phyloP scores from a whole-genome alignment of 2,329 filamentous ascomycete genomes.

The Pyricularia pennisetigena region DNA sequence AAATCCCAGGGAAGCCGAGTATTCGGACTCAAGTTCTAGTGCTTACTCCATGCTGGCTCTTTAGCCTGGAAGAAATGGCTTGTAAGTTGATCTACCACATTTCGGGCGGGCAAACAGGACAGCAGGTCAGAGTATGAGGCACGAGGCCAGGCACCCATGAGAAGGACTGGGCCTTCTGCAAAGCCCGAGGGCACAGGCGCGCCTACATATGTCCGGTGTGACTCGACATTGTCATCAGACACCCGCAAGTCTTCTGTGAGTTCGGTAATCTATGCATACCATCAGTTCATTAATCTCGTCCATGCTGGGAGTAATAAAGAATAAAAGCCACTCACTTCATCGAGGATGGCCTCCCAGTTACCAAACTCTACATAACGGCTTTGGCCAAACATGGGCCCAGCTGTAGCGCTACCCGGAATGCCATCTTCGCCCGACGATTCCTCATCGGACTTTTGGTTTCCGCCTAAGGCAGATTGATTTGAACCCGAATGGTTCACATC shows the following conservation, averaged over 20 bases:
- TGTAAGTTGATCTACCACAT: constrained; percentile 13
- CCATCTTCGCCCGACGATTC: background rate
- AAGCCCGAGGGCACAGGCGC: constrained; percentile 9
- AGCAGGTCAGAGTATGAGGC: constrained; percentile 10
- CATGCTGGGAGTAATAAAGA: background rate
- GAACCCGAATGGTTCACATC: background rate
- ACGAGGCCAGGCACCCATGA: constrained; percentile 11
- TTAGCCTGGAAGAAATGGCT: constrained; percentile 16
- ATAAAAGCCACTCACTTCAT: constrained; percentile 13
- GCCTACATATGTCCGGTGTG: background rate
- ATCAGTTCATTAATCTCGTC: background rate
- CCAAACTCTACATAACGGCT: constrained; percentile 17
- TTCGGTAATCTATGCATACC: constrained; percentile 8
- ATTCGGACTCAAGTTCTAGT: background rate
- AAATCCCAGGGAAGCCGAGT: background rate
- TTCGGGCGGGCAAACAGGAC: constrained; percentile 12
- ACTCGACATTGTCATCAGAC: constrained; percentile 4
- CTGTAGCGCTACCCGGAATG: background rate
- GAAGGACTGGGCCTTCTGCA: constrained; percentile 11
- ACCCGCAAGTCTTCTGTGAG: constrained; percentile 11
- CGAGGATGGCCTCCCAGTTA: constrained; percentile 19
- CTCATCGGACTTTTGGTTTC: background rate
- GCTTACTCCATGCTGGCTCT: constrained; percentile 11
- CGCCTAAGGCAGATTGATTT: background rate
- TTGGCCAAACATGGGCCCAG: constrained; percentile 11